Base-by-base conservation (phyloP, 208 protist species). In the Trypanosoma melophagium region DNA sequence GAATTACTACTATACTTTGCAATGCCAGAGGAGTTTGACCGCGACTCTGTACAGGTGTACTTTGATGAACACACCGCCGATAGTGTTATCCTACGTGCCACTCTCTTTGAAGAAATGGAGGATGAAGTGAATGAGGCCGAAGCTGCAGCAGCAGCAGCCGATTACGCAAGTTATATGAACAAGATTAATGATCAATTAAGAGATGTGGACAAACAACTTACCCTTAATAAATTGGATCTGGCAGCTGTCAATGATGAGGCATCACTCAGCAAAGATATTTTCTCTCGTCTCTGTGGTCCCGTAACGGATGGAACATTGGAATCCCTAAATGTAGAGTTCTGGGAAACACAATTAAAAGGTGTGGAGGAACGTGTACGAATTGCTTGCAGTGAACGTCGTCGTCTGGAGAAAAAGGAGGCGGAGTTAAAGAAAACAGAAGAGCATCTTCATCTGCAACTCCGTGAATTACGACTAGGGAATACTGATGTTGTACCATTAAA, bases 1-100 rank as follows among this genome's bases (percentile, higher is more conserved):
- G 74, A 76, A 47, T 25, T 76, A 24, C 74, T 76, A 13, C 17
- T 79, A 12, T 45, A 28, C 24, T 59, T 74, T 16, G 35, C 60
- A 8, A 66, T 79, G 61, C 74, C 74, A 21, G 7, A 21, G 22
- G 13, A 14, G 7, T 69, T 75, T 66, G 69, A 79, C 16, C 38
- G 50, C 5, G 74, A 79, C 45, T 76, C 68, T 47, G 60, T 79
- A 31, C 74, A 79, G 44, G 74, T 79, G 49, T 50, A 58, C 12
- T 74, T 79, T 50, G 66, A 69, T 52, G 66, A 49, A 44, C 41
- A 47, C 25, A 65, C 72, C 54, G 69, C 69, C 41, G 54, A 45
- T 0, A n/a, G n/a, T 28, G 74, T 68, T 14, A 49, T 68, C 3
- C 61, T 79, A 14, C 47, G 62, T 42, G 69, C 61, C 38, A 69